Percentiles rank a stretch among this genome's conserved stretches.
Conservation (phyloP, 2,329 filamentous ascomycete species). For the Verticillium dahliae region DNA sequence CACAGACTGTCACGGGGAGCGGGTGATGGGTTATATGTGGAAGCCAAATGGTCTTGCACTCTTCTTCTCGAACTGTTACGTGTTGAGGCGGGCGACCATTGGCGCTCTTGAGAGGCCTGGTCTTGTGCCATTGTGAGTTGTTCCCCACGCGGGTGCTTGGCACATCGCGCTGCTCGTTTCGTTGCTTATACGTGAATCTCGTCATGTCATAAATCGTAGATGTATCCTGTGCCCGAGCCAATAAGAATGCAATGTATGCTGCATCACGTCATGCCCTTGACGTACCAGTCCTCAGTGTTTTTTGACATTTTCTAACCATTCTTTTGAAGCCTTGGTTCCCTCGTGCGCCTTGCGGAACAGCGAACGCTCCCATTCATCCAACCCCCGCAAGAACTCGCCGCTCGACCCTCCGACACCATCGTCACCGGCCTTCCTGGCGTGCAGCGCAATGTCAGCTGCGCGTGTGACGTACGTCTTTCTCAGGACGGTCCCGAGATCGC, state of each 20-base stretch:
- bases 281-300: conserved; percentile 17
- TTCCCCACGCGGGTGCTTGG: neutral
- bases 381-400: conserved; percentile 75
- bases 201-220: neutral
- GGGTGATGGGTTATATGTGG: too few relatives aligned
- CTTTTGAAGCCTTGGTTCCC: conserved; percentile 60
- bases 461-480: conserved; percentile 74
- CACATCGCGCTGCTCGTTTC: neutral
- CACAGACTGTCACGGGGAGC: too few relatives aligned
- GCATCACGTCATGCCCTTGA: too few relatives aligned
- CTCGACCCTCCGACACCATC: conserved; percentile 55
- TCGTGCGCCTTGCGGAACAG: conserved; percentile 71
- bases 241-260: neutral
- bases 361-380: conserved; percentile 84
- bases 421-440: conserved; percentile 78
- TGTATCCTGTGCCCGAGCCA: neutral
- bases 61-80: neutral
- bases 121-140: too few relatives aligned
- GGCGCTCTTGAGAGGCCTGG: too few relatives aligned
- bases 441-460: conserved; percentile 76
- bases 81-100: too few relatives aligned
- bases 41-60: neutral
- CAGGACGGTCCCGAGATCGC: conserved; percentile 67
- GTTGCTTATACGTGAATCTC: neutral
- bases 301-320: conserved; percentile 59